Evolutionary conservation across 2,329 filamentous ascomycete genomes (phyloP).

Genomic region (Penicillium freii): DNA sequence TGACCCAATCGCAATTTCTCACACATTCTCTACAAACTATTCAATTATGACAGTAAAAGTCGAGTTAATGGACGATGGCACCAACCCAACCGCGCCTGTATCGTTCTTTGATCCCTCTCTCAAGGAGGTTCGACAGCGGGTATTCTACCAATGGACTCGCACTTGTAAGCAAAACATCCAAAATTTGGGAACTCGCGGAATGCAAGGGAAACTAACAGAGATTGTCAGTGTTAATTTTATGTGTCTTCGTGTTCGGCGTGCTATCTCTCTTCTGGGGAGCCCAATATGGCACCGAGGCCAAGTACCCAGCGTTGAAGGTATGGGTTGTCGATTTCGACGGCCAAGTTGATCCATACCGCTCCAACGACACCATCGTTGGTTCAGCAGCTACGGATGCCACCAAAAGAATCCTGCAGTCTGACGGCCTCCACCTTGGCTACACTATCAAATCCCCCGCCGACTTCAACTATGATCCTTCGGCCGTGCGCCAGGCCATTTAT

Average conservation of each 20-base stretch:
- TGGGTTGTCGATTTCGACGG: conserved; percentile 65
- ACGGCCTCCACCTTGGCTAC: conserved; percentile 51
- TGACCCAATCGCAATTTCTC: neutral
- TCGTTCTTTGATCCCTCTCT: conserved; percentile 31
- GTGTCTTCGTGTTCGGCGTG: conserved; percentile 55
- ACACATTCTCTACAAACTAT: neutral
- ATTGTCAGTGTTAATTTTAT: conserved; percentile 45
- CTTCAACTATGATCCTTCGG: conserved; percentile 57
- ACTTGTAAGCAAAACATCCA: conserved; percentile 18
- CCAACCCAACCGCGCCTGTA: conserved; percentile 18
- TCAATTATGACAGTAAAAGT: neutral
- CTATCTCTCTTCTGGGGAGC: conserved; percentile 63
- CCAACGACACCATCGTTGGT: conserved; percentile 55
- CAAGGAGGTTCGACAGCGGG: conserved; percentile 19
- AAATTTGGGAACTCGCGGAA: neutral
- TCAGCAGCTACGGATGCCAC: conserved; percentile 51
- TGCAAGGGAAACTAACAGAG: conserved; percentile 2
- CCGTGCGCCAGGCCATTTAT: conserved; percentile 59
- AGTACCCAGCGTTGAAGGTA: conserved; percentile 51
- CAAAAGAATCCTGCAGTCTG: conserved; percentile 43
- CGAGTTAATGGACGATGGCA: neutral
- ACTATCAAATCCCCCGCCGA: conserved; percentile 48
- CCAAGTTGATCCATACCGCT: conserved; percentile 51
- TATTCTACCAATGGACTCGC: conserved; percentile 26
- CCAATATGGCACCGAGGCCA: conserved; percentile 52